phyloP scores from a whole-genome alignment of 2,329 filamentous ascomycete genomes.

The Aspergillus ochraceus region DNA sequence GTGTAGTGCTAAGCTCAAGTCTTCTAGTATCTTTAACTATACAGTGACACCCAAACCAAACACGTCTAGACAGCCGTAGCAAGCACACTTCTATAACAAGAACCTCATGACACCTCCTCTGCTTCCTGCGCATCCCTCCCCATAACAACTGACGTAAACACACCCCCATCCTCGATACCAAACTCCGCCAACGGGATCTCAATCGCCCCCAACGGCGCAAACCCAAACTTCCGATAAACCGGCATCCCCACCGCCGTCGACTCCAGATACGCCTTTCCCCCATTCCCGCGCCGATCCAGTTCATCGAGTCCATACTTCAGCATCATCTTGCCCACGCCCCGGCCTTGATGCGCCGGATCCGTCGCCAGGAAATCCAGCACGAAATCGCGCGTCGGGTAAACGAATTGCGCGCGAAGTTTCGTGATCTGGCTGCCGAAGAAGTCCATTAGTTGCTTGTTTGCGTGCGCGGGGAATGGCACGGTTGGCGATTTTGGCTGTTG shows the following conservation, averaged over 20 bases:
- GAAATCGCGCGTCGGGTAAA: neutral
- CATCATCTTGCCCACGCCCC: neutral
- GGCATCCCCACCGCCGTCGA: neutral
- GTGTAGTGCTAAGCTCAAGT: too few relatives aligned
- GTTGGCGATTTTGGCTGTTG: neutral
- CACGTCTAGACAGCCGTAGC: too few relatives aligned
- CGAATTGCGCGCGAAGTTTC: neutral
- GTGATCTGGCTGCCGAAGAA: neutral
- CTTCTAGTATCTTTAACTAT: too few relatives aligned
- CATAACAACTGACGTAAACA: neutral
- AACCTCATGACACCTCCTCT: too few relatives aligned
- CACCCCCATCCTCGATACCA: neutral
- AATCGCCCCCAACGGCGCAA: neutral
- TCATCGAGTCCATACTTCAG: neutral
- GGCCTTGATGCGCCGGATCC: neutral
- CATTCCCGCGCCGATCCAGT: neutral
- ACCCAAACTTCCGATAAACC: neutral
- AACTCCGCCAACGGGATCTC: neutral
- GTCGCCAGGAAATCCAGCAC: neutral
- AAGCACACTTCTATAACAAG: too few relatives aligned
- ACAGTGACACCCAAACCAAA: too few relatives aligned
- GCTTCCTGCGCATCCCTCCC: neutral
- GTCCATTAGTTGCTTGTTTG: neutral
- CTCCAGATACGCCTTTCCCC: neutral
- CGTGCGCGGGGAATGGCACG: neutral